Evolutionary conservation across 164 flowering plant genomes (phyloP).

Genomic region (Cinnamomum chago): DNA sequence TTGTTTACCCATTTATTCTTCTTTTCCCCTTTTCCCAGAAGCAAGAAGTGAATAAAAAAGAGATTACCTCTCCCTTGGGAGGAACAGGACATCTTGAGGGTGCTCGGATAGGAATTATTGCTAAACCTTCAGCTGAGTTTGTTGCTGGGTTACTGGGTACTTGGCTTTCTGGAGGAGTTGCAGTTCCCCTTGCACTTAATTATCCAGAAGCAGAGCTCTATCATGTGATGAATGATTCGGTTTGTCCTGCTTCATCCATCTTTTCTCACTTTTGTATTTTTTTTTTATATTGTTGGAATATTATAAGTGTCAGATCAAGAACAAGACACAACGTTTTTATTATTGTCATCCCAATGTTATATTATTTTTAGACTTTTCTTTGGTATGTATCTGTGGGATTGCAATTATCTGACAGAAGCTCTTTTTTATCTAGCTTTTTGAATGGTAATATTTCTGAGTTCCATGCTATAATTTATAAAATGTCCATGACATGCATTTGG

Average conservation of each 20-base stretch:
- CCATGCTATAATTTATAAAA: not conserved
- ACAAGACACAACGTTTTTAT: not conserved
- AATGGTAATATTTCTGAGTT: not conserved
- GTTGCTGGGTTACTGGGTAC: slow-evolving; percentile 85
- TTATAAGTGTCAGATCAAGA: not conserved
- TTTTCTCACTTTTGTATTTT: not conserved
- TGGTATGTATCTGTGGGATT: not conserved
- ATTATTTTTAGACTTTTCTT: not conserved
- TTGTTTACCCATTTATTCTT: not conserved
- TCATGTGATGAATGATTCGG: slow-evolving; percentile 95
- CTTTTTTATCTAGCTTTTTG: not conserved
- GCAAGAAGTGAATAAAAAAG: slow-evolving; percentile 12
- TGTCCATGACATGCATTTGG: not conserved
- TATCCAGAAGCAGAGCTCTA: slow-evolving; percentile 92
- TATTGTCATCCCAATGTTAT: not conserved
- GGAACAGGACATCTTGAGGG: slow-evolving; percentile 50
- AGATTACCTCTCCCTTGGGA: not conserved
- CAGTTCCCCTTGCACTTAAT: slow-evolving; percentile 98
- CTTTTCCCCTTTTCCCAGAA: slow-evolving; percentile 20
- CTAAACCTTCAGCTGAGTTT: slow-evolving; percentile 96
- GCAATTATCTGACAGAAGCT: slow-evolving; percentile 1
- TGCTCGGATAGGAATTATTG: slow-evolving; percentile 88
- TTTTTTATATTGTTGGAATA: not conserved
- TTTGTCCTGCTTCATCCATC: slow-evolving; percentile 28
- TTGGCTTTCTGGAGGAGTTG: slow-evolving; percentile 95